These are phyloP conservation scores for Chaetoceros tenuissimus DNA, from an alignment of 108 stramenopile genomes.

Conservation along the genomic window DNA sequence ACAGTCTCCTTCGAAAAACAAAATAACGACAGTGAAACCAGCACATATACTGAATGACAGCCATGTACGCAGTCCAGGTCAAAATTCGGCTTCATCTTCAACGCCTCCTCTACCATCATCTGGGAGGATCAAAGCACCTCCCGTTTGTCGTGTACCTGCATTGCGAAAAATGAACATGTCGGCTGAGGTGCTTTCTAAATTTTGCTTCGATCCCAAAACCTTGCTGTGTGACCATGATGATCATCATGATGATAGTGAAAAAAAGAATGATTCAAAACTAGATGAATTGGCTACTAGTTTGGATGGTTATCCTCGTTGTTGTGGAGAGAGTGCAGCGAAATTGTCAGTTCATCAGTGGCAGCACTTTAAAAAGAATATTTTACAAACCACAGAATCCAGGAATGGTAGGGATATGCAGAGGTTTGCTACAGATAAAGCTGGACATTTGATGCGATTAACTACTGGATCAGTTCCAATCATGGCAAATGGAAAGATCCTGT, in stretches of 20 bases:
- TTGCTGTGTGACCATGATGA: neutral
- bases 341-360: neutral
- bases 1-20: too few relatives aligned
- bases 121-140: neutral
- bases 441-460: slow-evolving; percentile 41
- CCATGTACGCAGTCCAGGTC: too few relatives aligned
- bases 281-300: too few relatives aligned
- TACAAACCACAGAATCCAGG: slow-evolving; percentile 26
- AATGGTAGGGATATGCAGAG: slow-evolving; percentile 64
- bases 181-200: neutral
- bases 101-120: neutral
- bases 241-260: neutral
- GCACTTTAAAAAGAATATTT: neutral
- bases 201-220: neutral
- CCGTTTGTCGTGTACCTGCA: neutral
- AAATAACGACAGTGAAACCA: too few relatives aligned
- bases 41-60: too few relatives aligned
- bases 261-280: too few relatives aligned
- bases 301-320: too few relatives aligned
- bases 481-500: slow-evolving; percentile 59
- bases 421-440: slow-evolving; percentile 43
- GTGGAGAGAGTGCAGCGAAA: neutral
- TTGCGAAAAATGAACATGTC: neutral
- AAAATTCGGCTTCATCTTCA: too few relatives aligned
- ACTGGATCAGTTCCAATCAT: slow-evolving; percentile 73